Percentiles rank a stretch among this genome's conserved stretches.
phyloP scores from a whole-genome alignment of 2,329 filamentous ascomycete species.

The Penicillium corylophilum region DNA sequence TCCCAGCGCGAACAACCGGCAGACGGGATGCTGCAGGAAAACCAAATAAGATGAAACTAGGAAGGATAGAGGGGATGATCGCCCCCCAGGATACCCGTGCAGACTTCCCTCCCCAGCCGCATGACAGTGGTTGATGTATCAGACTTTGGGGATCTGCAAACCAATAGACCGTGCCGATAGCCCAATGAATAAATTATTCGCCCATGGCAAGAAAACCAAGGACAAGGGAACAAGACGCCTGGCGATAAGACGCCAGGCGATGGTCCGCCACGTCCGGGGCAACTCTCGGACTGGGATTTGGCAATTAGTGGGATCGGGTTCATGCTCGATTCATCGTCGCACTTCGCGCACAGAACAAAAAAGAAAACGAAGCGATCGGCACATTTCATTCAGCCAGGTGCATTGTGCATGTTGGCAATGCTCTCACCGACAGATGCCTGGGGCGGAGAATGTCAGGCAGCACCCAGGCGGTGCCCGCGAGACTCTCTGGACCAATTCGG shows the following conservation, averaged over 20 bases:
- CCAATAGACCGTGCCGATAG: constrained; percentile 21
- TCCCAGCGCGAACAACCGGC: constrained; percentile 32
- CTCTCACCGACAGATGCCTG: constrained; percentile 29
- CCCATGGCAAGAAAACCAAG: not conserved
- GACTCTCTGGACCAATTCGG: not conserved
- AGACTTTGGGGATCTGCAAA: constrained; percentile 26
- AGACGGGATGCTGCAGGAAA: constrained; percentile 35
- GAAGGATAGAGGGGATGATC: constrained; percentile 35
- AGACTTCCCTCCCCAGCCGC: constrained; percentile 30
- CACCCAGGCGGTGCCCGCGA: not conserved
- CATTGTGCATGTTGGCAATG: constrained; percentile 21
- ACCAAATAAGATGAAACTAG: constrained; percentile 37
- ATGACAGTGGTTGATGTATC: constrained; percentile 33
- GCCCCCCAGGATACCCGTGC: constrained; percentile 32
- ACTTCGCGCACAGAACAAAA: constrained; percentile 25
- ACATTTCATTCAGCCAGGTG: constrained; percentile 23
- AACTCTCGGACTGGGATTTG: constrained; percentile 11
- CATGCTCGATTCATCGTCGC: not conserved
- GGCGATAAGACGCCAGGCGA: constrained; percentile 5
- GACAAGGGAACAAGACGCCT: not conserved
- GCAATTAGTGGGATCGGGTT: not conserved
- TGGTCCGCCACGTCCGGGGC: constrained; percentile 17
- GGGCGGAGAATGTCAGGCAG: not conserved
- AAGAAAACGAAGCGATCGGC: constrained; percentile 30
- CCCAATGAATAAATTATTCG: constrained; percentile 6